Conservation (phyloP, 2,329 filamentous ascomycete species). For the Fusarium verticillioides region DNA sequence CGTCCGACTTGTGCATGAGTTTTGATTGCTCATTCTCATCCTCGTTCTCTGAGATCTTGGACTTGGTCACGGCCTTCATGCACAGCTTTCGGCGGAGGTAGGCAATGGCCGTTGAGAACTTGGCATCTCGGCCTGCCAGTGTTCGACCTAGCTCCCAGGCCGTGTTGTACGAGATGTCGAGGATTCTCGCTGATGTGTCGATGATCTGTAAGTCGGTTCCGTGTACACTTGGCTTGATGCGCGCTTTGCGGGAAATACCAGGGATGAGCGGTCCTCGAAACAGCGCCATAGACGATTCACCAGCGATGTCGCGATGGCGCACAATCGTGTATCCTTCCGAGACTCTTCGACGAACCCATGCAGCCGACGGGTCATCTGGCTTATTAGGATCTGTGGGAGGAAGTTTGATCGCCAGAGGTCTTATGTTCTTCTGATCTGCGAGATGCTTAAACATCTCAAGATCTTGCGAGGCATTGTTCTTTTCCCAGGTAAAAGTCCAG, state of each 20-base stretch:
- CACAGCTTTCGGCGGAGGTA: background rate
- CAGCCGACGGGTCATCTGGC: background rate
- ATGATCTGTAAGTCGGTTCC: background rate
- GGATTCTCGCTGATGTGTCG: background rate
- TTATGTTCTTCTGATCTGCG: background rate
- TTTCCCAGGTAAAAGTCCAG: background rate
- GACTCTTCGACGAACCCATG: background rate
- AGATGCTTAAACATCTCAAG: background rate
- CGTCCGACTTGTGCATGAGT: background rate
- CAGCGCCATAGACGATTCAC: background rate
- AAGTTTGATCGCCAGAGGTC: background rate
- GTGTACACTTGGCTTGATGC: background rate
- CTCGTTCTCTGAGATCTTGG: background rate
- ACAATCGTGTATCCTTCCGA: background rate
- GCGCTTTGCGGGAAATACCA: background rate
- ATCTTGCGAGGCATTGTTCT: background rate
- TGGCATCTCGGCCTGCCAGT: background rate
- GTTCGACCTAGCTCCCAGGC: background rate
- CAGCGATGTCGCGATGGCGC: background rate
- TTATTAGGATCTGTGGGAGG: fast-evolving
- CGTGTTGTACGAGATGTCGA: background rate
- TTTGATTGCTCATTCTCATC: background rate
- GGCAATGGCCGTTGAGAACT: background rate
- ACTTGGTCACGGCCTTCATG: background rate
- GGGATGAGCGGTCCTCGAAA: background rate